Percentiles rank a stretch among this genome's conserved stretches.
Conservation (phyloP, 768 basidiomycete species). For the Phylloporus scabripes region DNA sequence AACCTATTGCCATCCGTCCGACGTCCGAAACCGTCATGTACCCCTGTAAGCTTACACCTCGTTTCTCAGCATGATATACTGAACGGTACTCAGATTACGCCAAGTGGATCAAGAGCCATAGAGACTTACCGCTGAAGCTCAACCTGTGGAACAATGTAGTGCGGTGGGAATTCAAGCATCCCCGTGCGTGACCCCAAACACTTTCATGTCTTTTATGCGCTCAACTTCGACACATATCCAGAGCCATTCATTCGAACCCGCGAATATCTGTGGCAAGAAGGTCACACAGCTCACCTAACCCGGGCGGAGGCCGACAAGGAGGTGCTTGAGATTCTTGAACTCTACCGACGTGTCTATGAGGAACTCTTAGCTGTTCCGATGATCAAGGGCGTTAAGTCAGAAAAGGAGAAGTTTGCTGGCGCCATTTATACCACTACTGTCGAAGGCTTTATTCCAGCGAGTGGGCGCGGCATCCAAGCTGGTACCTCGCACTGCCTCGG, state of each 20-base stretch:
- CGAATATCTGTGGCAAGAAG: conserved; percentile 99
- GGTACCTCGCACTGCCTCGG: conserved; percentile 98
- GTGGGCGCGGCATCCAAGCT: conserved; percentile 95
- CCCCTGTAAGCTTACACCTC: conserved; percentile 61
- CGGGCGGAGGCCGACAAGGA: conserved; percentile 87
- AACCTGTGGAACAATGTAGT: conserved; percentile 99
- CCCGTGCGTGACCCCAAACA: conserved; percentile 51
- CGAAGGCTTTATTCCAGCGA: conserved; percentile 96
- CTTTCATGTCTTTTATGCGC: neutral
- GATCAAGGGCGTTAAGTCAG: conserved; percentile 94
- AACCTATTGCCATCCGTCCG: conserved; percentile 96
- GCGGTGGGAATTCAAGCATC: conserved; percentile 99
- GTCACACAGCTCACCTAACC: conserved; percentile 91
- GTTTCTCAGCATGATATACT: neutral
- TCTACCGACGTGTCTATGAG: conserved; percentile 93
- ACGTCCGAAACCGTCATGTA: conserved; percentile 99
- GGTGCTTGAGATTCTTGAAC: conserved; percentile 89
- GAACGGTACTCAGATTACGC: conserved; percentile 69
- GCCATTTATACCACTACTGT: conserved; percentile 97
- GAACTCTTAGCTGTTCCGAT: conserved; percentile 97
- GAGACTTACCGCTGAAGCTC: conserved; percentile 93
- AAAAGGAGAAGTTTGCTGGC: conserved; percentile 99
- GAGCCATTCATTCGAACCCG: conserved; percentile 98
- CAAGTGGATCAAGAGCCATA: conserved; percentile 97
- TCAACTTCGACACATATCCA: conserved; percentile 31